These are phyloP conservation scores for Populus simonii DNA, from an alignment of 345 rosid species.

Conservation along the genomic window DNA sequence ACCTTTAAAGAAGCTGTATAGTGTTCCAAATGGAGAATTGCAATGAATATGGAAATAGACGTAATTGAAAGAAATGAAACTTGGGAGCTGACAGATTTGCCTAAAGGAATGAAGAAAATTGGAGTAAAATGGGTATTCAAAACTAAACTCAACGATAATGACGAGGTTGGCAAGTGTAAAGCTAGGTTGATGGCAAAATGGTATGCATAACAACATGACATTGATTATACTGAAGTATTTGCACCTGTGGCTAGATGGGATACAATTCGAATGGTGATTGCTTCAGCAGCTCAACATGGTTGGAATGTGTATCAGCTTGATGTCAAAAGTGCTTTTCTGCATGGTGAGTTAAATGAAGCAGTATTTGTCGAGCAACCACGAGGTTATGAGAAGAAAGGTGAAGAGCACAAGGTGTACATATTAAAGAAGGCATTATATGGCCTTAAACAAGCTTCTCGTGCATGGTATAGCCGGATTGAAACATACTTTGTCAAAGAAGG, in stretches of 20 bases:
- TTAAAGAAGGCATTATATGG: too few species aligned
- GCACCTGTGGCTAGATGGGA: not conserved
- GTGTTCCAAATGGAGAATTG: not conserved
- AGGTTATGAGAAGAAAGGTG: too few species aligned
- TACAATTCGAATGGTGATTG: too few species aligned
- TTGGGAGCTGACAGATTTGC: not conserved
- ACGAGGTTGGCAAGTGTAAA: not conserved
- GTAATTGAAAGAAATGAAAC: not conserved
- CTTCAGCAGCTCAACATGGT: too few species aligned
- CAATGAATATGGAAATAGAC: not conserved
- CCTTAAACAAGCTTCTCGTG: too few species aligned
- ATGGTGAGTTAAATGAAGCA: too few species aligned
- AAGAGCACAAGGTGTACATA: too few species aligned
- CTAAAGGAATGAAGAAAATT: not conserved
- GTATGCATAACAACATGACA: not conserved
- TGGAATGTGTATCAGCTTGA: too few species aligned
- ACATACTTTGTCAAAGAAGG: too few species aligned
- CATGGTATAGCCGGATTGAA: too few species aligned
- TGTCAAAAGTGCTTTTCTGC: too few species aligned
- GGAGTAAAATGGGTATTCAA: not conserved
- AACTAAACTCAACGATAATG: conserved; percentile 9
- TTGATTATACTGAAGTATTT: not conserved
- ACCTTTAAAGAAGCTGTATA: not conserved
- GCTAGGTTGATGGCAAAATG: not conserved
- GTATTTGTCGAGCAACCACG: too few species aligned